phyloP scores from a whole-genome alignment of 495 filamentous ascomycete species.

The Astrothelium macrocarpum region DNA sequence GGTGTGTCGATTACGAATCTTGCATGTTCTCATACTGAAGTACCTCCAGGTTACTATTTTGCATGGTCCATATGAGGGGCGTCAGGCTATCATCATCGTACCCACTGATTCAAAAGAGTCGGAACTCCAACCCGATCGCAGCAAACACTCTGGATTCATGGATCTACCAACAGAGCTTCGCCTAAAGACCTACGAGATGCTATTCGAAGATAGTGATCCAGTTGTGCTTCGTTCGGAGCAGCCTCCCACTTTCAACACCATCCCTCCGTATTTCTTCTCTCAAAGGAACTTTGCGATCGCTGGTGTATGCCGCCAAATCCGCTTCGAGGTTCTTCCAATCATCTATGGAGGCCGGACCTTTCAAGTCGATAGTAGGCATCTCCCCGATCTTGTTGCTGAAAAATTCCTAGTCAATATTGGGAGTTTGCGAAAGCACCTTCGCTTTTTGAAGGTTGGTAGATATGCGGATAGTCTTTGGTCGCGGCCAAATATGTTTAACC shows the following conservation, averaged over 20 bases:
- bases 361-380: constrained; percentile 2
- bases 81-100: not conserved
- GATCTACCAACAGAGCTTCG: not conserved
- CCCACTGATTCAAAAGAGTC: not conserved
- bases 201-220: not conserved
- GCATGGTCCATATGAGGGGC: not conserved
- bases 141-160: not conserved
- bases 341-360: constrained; percentile 19
- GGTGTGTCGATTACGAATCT: not conserved
- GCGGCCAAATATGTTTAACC: constrained; percentile 1
- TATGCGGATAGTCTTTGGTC: constrained; percentile 5
- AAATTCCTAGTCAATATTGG: not conserved
- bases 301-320: constrained; percentile 12
- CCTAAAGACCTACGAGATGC: not conserved
- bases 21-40: not conserved
- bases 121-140: not conserved
- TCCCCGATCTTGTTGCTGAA: not conserved
- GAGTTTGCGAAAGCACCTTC: not conserved
- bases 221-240: not conserved
- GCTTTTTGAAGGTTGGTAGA: not conserved
- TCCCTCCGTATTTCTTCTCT: not conserved
- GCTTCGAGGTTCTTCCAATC: constrained; percentile 15
- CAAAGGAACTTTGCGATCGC: constrained; percentile 17
- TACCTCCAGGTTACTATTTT: not conserved
- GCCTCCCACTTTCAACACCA: not conserved